phyloP scores from a whole-genome alignment of 2,329 filamentous ascomycete species.

The Fusarium protoensiforme region DNA sequence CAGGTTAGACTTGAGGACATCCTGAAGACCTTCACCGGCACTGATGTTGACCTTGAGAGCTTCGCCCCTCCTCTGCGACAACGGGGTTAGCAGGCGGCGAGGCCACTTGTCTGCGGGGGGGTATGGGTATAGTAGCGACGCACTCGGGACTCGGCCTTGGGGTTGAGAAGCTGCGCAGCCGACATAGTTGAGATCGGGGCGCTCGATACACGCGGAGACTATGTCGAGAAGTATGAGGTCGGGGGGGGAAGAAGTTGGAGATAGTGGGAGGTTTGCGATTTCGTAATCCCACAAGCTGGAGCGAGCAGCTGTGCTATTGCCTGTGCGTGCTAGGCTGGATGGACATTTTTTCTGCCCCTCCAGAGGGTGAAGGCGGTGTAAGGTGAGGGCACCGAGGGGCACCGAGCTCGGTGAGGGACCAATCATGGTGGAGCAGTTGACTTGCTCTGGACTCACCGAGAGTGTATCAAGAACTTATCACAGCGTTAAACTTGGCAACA shows the following conservation, averaged over 20 bases:
- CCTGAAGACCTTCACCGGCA: slow-evolving; percentile 90
- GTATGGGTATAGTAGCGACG: slow-evolving; percentile 49
- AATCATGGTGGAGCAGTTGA: slow-evolving; percentile 5
- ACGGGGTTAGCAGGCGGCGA: slow-evolving; percentile 40
- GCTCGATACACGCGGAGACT: slow-evolving; percentile 31
- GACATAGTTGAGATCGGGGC: slow-evolving; percentile 72
- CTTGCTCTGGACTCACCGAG: not conserved
- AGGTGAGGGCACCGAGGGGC: slow-evolving; percentile 23
- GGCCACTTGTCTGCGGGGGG: slow-evolving; percentile 32
- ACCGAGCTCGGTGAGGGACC: slow-evolving; percentile 27
- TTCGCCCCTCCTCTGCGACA: slow-evolving; percentile 86
- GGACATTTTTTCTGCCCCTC: slow-evolving; percentile 50
- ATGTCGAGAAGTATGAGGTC: slow-evolving; percentile 34
- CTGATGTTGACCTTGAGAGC: slow-evolving; percentile 97
- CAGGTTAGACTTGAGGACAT: slow-evolving; percentile 97
- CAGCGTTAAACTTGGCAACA: too few species aligned
- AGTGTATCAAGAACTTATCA: too few species aligned
- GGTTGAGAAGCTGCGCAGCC: slow-evolving; percentile 97
- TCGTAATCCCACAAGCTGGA: slow-evolving; percentile 47
- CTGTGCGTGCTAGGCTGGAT: slow-evolving; percentile 43
- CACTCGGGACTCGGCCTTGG: slow-evolving; percentile 97
- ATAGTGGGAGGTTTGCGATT: slow-evolving; percentile 41
- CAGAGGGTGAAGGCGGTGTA: slow-evolving; percentile 47
- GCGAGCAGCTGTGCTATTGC: slow-evolving; percentile 43
- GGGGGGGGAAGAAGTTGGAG: slow-evolving; percentile 24